These are phyloP conservation scores for Handroanthus guayacan DNA, from an alignment of 257 asterid species.

Conservation along the genomic window DNA sequence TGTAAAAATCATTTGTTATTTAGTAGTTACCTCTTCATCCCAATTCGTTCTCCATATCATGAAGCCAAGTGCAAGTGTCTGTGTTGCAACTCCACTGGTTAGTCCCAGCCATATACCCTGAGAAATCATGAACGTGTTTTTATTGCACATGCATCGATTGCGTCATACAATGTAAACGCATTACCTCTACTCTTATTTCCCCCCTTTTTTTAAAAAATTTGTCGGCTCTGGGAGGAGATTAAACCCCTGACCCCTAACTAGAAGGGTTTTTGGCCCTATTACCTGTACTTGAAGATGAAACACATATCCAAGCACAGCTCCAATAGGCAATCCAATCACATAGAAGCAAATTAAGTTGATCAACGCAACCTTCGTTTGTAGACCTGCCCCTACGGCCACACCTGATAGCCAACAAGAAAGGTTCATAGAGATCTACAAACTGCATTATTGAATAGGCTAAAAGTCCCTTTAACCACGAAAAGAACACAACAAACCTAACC, in stretches of 20 bases:
- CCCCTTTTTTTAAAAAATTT: too few species aligned
- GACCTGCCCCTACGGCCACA: constrained; percentile 48
- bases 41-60: constrained; percentile 50
- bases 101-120: constrained; percentile 77
- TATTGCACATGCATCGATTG: background rate
- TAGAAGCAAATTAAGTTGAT: constrained; percentile 45
- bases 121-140: background rate
- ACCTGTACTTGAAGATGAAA: constrained; percentile 37
- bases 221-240: too few species aligned
- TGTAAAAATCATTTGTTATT: background rate
- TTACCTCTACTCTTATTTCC: constrained; percentile 15
- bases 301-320: constrained; percentile 44
- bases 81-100: constrained; percentile 56
- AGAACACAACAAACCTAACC: constrained; percentile 30
- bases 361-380: constrained; percentile 38
- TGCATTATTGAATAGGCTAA: background rate
- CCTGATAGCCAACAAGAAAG: constrained; percentile 22
- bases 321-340: constrained; percentile 46
- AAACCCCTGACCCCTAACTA: too few species aligned
- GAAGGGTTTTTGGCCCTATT: too few species aligned
- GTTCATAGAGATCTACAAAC: background rate
- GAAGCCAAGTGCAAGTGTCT: constrained; percentile 55
- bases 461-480: background rate
- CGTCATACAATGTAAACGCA: background rate
- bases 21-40: constrained; percentile 45